Base-by-base conservation (phyloP, 805 yeast species). In the Metschnikowia baotianmanensis region DNA sequence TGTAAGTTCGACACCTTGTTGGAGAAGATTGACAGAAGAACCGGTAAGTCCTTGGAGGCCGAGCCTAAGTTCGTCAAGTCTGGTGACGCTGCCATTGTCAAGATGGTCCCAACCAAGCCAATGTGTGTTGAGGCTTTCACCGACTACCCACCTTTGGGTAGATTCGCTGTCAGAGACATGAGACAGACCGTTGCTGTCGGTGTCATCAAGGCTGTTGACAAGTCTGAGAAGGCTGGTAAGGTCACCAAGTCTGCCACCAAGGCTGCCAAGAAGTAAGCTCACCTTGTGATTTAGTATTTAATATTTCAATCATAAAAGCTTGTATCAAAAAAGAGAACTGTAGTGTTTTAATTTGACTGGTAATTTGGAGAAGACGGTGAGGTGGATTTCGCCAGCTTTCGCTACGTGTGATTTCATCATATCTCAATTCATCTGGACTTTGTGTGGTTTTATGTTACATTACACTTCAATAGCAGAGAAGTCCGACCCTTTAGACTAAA, bases 171-270 rank as follows among this genome's bases (percentile, higher is more conserved):
- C 82, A 90, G 97, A 86, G 97, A 89, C 78, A 89, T 89, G 97
- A 86, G 97, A 86, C 96, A 89, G 79, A 90, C 97, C 63, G 97
- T 90, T 65, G 97, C 97, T 71, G 97, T 90, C 71, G 97, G 97
- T 86, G 96, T 90, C 69, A 86, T 91, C 86, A 91, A 91, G 83
- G 74, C 88, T 55, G 96, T 88, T 62, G 95, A 78, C 66, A 88
- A 88, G 85, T 67, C 86, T 58, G 83, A 80, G 75, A 76, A 74
- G 74, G 86, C 88, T 65, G 90, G 88, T 76, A 86, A 87, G 89
- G 93, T 86, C 64, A 86, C 96, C 89, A 87, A 87, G 88, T 87
- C 96, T 72, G 96, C 96, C 72, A 73, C 72, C 58, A 82, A 82
- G 82, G 87, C 87, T 67, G 76, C 76, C 61, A 80, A 80, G 84